Evolutionary conservation across 208 protist genomes (phyloP).

Genomic region (Giardia muris): DNA sequence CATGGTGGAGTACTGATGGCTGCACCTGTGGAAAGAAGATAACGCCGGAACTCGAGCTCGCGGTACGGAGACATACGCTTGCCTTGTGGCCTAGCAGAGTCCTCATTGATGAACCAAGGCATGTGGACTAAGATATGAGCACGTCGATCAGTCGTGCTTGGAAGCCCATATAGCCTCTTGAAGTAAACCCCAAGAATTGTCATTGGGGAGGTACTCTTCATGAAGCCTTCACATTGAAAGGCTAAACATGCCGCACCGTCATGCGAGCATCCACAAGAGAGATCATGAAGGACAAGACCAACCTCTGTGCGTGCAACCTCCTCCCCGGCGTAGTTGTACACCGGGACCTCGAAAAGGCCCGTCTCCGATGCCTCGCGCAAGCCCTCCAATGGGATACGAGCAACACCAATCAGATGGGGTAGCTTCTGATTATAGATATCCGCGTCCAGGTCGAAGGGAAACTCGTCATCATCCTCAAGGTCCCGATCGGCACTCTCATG

Average conservation of each 20-base stretch:
- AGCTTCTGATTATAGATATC: conserved; percentile 2
- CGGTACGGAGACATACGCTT: background rate
- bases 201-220: background rate
- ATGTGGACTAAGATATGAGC: background rate
- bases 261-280: background rate
- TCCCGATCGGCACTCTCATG: background rate
- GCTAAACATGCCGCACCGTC: background rate
- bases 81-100: background rate
- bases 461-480: conserved; percentile 4
- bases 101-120: background rate
- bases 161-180: background rate
- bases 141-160: background rate
- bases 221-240: background rate
- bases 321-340: background rate
- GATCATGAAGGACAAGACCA: background rate
- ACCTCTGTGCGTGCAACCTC: background rate
- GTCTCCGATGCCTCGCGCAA: background rate
- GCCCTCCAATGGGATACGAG: background rate
- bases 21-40: background rate
- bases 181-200: background rate
- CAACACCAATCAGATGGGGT: background rate
- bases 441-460: background rate
- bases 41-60: background rate
- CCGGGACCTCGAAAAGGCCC: background rate
- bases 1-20: background rate